These are phyloP conservation scores for Papiliotrema terrestris DNA, from an alignment of 1,284 basidiomycete species.

Conservation along the genomic window DNA sequence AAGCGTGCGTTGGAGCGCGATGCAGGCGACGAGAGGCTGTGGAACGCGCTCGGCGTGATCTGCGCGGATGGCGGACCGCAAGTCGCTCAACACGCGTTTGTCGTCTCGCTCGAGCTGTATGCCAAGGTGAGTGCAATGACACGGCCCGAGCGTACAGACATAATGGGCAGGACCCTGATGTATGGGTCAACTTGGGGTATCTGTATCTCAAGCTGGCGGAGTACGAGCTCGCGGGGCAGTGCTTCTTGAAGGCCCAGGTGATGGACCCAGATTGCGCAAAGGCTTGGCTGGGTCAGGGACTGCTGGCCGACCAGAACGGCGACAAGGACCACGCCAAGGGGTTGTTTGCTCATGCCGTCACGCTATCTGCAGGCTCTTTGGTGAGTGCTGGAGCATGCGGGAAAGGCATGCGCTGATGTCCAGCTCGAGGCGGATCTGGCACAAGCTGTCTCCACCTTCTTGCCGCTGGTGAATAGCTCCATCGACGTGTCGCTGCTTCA, in stretches of 20 bases:
- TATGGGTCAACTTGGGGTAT: constrained; percentile 88
- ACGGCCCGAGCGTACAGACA: neutral
- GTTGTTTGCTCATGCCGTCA: constrained; percentile 78
- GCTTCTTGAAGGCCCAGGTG: constrained; percentile 81
- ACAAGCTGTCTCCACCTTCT: constrained; percentile 60
- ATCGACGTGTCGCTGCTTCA: constrained; percentile 53
- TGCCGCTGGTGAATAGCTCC: constrained; percentile 13
- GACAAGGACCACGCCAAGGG: constrained; percentile 62
- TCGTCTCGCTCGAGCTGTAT: constrained; percentile 82
- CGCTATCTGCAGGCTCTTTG: constrained; percentile 62
- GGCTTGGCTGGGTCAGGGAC: constrained; percentile 92
- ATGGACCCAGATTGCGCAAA: constrained; percentile 84
- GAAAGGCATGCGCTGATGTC: neutral
- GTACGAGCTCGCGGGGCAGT: constrained; percentile 76
- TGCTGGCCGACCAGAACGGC: constrained; percentile 68
- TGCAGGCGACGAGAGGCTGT: constrained; percentile 70
- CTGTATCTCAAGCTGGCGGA: constrained; percentile 84
- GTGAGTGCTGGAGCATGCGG: constrained; percentile 52
- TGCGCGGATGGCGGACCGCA: constrained; percentile 35
- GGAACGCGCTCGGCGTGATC: constrained; percentile 58
- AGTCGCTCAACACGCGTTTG: constrained; percentile 83
- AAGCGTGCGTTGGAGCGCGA: constrained; percentile 73
- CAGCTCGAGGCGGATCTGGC: constrained; percentile 82
- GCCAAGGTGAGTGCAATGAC: constrained; percentile 57
- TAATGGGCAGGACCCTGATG: constrained; percentile 60